Conservation (phyloP, 108 stramenopile genomes). For the Epithemia pelagica region DNA sequence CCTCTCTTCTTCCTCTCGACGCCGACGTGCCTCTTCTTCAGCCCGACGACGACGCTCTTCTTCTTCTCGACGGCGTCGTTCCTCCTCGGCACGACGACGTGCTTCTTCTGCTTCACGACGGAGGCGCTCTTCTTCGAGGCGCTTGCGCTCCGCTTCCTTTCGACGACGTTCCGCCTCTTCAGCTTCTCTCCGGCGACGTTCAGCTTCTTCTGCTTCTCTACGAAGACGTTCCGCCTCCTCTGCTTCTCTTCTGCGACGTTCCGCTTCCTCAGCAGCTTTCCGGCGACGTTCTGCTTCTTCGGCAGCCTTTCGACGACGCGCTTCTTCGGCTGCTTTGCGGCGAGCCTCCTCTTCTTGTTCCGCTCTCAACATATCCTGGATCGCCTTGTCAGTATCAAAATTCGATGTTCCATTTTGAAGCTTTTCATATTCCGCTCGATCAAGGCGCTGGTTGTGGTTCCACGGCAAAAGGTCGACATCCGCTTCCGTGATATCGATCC, state of each 20-base stretch:
- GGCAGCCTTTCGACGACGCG: not conserved
- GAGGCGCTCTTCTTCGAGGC: not conserved
- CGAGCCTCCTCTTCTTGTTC: not conserved
- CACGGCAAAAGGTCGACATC: conserved; percentile 4
- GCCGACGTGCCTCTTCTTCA: not conserved
- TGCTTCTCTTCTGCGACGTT: not conserved
- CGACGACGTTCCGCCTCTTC: not conserved
- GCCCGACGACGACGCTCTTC: not conserved
- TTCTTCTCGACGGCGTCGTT: not conserved
- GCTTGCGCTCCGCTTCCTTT: not conserved
- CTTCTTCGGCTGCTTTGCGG: not conserved
- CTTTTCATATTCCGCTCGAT: not conserved
- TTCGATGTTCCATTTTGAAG: not conserved
- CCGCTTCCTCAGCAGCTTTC: not conserved
- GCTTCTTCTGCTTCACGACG: not conserved
- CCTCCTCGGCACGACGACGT: not conserved
- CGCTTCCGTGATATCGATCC: not conserved
- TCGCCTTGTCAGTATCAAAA: not conserved
- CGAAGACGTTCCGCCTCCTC: not conserved
- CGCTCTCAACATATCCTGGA: not conserved
- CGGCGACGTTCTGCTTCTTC: not conserved
- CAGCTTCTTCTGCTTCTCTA: not conserved
- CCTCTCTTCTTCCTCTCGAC: not conserved
- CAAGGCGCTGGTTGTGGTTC: not conserved
- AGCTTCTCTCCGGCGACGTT: not conserved